A percentile compares a stretch with the other conserved stretches of the same genome.
Conservation (phyloP, 495 filamentous ascomycete genomes). For the Penicillium soppii region DNA sequence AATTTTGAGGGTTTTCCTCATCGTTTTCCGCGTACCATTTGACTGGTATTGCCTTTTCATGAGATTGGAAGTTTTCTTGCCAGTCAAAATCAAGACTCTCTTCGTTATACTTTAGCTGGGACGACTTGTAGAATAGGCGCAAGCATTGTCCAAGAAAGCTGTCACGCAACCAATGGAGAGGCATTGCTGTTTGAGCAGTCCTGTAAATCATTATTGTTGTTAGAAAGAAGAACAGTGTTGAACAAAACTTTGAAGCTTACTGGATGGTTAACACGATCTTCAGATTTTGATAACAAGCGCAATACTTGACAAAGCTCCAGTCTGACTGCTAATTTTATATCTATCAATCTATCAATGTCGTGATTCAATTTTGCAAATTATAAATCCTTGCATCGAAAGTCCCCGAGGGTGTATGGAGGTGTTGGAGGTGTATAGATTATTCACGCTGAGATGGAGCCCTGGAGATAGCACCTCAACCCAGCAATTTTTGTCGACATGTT, state of each 20-base stretch:
- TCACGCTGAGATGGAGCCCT: neutral
- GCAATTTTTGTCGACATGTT: too few relatives aligned
- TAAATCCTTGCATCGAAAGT: neutral
- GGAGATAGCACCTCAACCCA: too few relatives aligned
- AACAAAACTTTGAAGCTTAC: neutral
- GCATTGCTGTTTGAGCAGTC: neutral
- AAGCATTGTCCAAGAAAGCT: conserved; percentile 3
- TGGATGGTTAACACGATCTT: too few relatives aligned
- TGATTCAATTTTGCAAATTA: neutral
- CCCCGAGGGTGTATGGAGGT: conserved; percentile 1
- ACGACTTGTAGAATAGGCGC: neutral
- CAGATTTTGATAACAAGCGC: too few relatives aligned
- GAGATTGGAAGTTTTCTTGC: neutral
- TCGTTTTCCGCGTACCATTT: conserved; percentile 41
- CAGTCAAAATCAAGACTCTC: neutral
- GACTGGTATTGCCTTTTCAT: conserved; percentile 16
- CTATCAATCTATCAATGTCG: too few relatives aligned
- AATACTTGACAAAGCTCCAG: too few relatives aligned
- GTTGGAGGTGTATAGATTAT: conserved; percentile 1
- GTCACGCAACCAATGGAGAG: conserved; percentile 2
- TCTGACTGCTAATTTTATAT: neutral
- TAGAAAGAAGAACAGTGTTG: neutral
- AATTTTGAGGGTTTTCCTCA: conserved; percentile 43
- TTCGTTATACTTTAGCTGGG: neutral
- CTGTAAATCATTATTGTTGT: neutral